These are phyloP conservation scores for Camelina laxa DNA, from an alignment of 345 rosid genomes.

Conservation along the genomic window DNA sequence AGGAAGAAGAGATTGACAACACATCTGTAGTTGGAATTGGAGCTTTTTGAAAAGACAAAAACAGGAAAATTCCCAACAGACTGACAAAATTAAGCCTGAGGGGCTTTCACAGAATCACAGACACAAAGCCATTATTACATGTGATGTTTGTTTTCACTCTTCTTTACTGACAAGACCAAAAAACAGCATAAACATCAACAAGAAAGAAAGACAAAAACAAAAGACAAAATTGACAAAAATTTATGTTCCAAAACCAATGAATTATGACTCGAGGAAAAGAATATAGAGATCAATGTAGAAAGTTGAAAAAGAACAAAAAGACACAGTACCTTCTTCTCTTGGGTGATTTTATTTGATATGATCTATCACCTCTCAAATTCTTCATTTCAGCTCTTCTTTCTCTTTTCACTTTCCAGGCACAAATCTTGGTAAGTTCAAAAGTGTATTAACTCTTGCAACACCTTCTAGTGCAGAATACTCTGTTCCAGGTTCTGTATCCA, in stretches of 20 bases:
- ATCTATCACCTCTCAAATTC: constrained; percentile 26
- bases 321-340: constrained; percentile 34
- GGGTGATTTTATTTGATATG: constrained; percentile 40
- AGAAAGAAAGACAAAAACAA: constrained; percentile 7
- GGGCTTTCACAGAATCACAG: constrained; percentile 28
- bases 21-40: constrained; percentile 26
- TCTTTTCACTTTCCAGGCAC: constrained; percentile 63
- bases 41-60: constrained; percentile 25
- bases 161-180: constrained; percentile 39
- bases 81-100: constrained; percentile 43
- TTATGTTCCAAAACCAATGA: constrained; percentile 44
- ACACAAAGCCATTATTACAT: constrained; percentile 42
- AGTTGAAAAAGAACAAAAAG: constrained; percentile 13
- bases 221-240: constrained; percentile 37
- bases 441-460: constrained; percentile 88
- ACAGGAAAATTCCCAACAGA: constrained; percentile 31
- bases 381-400: constrained; percentile 31
- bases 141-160: constrained; percentile 37
- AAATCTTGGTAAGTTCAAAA: constrained; percentile 78
- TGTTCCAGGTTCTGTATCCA: constrained; percentile 49
- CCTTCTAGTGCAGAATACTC: constrained; percentile 98
- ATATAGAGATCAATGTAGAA: constrained; percentile 41
- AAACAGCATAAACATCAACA: constrained; percentile 38
- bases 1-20: constrained; percentile 25
- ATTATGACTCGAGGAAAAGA: constrained; percentile 34